Percentiles rank a stretch among this genome's conserved stretches.
Conservation (phyloP, 169 alveolate genomes). For the Plasmodium vinckei region DNA sequence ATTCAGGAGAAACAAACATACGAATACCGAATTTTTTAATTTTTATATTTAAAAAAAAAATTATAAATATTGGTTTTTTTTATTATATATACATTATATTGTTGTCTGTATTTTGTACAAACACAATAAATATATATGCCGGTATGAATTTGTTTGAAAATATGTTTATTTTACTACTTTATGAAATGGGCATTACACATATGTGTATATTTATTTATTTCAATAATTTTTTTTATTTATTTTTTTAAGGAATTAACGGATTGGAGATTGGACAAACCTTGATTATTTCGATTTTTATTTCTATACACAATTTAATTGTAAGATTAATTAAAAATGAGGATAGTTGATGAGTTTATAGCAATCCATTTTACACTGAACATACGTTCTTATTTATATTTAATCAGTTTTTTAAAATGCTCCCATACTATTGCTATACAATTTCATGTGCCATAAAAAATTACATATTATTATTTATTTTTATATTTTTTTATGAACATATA, state of each 20-base stretch:
- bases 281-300: constrained; percentile 89
- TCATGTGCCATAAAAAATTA: too few species aligned
- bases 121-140: constrained; percentile 94
- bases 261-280: constrained; percentile 93
- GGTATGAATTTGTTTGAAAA: constrained; percentile 78
- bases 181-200: not conserved
- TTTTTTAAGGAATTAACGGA: constrained; percentile 89
- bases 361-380: too few species aligned
- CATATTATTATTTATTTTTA: too few species aligned
- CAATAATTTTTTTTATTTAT: not conserved
- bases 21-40: constrained; percentile 85
- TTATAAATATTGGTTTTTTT: constrained; percentile 88
- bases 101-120: constrained; percentile 92
- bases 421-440: not conserved
- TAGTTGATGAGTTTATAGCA: too few species aligned
- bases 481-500: not conserved
- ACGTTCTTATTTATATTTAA: not conserved
- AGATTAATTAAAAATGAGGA: not conserved
- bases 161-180: not conserved
- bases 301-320: constrained; percentile 90
- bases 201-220: not conserved
- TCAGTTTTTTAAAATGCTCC: not conserved
- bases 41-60: constrained; percentile 79
- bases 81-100: constrained; percentile 89
- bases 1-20: constrained; percentile 91